Conservation (phyloP, 2,329 filamentous ascomycete genomes). For the Aspergillus sp. region DNA sequence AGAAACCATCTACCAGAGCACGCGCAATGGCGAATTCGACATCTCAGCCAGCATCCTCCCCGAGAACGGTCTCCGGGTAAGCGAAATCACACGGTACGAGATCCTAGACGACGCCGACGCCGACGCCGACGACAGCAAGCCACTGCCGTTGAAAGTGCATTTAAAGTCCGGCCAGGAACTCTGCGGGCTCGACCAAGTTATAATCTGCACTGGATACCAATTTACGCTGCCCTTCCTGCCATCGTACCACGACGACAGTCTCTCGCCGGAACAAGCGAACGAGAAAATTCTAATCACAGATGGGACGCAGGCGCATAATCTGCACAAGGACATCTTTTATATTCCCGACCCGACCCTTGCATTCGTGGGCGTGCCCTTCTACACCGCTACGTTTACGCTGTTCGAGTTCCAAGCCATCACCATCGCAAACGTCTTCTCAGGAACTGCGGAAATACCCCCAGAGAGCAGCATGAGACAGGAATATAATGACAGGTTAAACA, state of each 20-base stretch:
- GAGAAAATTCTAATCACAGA: conserved; percentile 61
- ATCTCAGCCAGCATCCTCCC: conserved; percentile 56
- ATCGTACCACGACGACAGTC: conserved; percentile 50
- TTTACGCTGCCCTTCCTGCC: conserved; percentile 65
- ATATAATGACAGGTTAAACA: conserved; percentile 26
- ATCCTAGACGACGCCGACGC: background rate
- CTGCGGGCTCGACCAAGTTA: conserved; percentile 58
- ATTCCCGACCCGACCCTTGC: conserved; percentile 64
- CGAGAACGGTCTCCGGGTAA: conserved; percentile 52
- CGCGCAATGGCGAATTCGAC: conserved; percentile 62
- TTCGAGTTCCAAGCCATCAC: conserved; percentile 70
- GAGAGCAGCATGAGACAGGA: conserved; percentile 38
- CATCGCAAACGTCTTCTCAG: conserved; percentile 58
- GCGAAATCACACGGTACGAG: conserved; percentile 52
- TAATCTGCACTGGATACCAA: conserved; percentile 70
- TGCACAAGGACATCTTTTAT: conserved; percentile 72
- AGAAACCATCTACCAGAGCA: conserved; percentile 54
- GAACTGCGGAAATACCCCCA: conserved; percentile 50
- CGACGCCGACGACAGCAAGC: conserved; percentile 21
- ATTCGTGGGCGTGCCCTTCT: conserved; percentile 66
- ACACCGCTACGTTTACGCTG: conserved; percentile 66
- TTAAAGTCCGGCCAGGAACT: conserved; percentile 57
- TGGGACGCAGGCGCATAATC: conserved; percentile 63
- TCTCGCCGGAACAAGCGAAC: conserved; percentile 48
- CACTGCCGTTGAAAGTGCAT: conserved; percentile 52